Base-by-base conservation (phyloP, 768 basidiomycete genomes). In the Xerocomus brunneocitrinus region DNA sequence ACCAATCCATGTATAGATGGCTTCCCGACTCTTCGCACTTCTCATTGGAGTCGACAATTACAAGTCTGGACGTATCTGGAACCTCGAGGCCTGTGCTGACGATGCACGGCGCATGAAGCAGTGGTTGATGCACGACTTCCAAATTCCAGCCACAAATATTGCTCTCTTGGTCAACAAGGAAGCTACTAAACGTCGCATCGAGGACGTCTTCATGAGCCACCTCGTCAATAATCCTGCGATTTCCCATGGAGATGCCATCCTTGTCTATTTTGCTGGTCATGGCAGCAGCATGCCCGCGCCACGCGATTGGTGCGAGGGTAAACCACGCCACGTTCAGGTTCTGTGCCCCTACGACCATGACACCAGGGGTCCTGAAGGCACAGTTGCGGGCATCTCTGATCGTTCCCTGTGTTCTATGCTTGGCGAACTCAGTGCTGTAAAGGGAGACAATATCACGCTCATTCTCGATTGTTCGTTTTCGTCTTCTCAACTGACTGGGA, bases 241-340 rank as follows among this genome's bases (percentile, higher is more conserved):
- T 48, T 76, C 79, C 45, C 69, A 66, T 25, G 85, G 81, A 24
- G 85, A 87, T 54, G 81, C 86, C 31, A 76, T 88, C 38, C 58
- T 88, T 57, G 65, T 88, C 47, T 88, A 85, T 61, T 88, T 86
- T 62, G 83, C 87, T 35, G 87, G 86, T n/a, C 85, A 87, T 63
- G 86, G 86, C 25, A 83, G 82, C 62, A 74, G 67, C 50, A 62
- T 83, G 40, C 65, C 71, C 13, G 78, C 82, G n/a, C 85, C 85
- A 47, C 66, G 69, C 34, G 80, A 76, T 47, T 87, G 86, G 87
- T 81, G 77, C 62, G 74, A 76, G 55, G 66, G 67, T 36, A 72
- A 71, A 34, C 63, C 71, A 48, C 66, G 67, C 45, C 56, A 66
- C 27, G 82, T 83, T 14, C 77, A 87, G 58, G 76, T 86, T 50